Conservation (phyloP, 208 protist species). For the Vickermania spadyakhi region DNA sequence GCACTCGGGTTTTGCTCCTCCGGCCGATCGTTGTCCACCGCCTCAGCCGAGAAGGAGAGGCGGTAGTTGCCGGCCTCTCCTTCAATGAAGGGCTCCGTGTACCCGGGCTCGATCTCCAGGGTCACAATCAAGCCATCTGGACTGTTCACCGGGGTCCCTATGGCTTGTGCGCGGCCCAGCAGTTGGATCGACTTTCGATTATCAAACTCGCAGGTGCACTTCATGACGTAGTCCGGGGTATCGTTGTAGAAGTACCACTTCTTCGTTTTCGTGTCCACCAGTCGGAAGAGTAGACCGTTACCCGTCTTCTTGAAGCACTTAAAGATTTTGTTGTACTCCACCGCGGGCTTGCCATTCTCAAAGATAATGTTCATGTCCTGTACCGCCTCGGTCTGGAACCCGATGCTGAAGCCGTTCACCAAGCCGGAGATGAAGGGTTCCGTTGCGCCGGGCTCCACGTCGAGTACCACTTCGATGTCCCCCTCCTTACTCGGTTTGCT, state of each 20-base stretch:
- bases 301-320: conserved; percentile 67
- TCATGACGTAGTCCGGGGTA: conserved; percentile 39
- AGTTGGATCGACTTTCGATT: conserved; percentile 17
- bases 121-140: conserved; percentile 20
- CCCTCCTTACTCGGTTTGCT: neutral
- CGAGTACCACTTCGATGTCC: conserved; percentile 31
- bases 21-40: conserved; percentile 9
- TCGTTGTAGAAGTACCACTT: conserved; percentile 62
- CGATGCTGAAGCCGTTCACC: conserved; percentile 37
- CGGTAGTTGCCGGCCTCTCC: conserved; percentile 39
- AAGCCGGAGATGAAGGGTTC: conserved; percentile 64
- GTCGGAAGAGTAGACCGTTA: conserved; percentile 57
- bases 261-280: conserved; percentile 26
- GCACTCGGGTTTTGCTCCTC: conserved; percentile 7
- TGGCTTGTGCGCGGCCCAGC: conserved; percentile 15
- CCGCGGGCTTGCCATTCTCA: conserved; percentile 30
- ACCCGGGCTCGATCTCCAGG: conserved; percentile 32
- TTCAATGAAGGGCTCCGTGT: conserved; percentile 46
- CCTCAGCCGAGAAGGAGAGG: conserved; percentile 55
- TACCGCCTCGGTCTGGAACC: conserved; percentile 46
- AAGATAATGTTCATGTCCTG: conserved; percentile 38
- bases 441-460: conserved; percentile 63
- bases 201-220: conserved; percentile 23
- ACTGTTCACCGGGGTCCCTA: conserved; percentile 3
- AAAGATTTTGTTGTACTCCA: conserved; percentile 62